phyloP scores from a whole-genome alignment of 106 monocot species.

The Dendrobium huoshanense region DNA sequence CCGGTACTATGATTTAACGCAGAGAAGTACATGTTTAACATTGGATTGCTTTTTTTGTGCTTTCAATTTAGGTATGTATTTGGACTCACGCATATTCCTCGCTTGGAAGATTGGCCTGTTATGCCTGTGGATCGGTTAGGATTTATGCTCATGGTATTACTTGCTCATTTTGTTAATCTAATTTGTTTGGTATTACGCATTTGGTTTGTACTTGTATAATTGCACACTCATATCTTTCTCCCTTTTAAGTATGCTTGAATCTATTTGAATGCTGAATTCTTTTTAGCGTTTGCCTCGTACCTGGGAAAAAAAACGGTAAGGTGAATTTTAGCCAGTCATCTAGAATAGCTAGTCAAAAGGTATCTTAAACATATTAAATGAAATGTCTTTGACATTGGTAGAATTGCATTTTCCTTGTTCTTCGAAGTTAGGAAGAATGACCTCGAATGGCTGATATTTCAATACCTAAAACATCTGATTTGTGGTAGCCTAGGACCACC shows the following conservation, averaged over 20 bases:
- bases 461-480: background rate
- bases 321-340: background rate
- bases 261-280: background rate
- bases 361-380: background rate
- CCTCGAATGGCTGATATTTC: background rate
- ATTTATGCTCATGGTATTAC: conserved; percentile 91
- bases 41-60: background rate
- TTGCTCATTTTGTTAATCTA: background rate
- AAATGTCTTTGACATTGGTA: background rate
- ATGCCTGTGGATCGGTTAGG: conserved; percentile 93
- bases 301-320: background rate
- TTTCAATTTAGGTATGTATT: conserved; percentile 72
- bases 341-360: no score
- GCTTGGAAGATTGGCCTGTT: conserved; percentile 98
- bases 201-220: background rate
- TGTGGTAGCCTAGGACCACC: background rate
- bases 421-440: background rate
- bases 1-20: no score
- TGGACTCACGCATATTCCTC: conserved; percentile 86
- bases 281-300: background rate
- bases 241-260: background rate
- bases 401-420: background rate
- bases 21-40: background rate
- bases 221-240: background rate
- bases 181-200: background rate